A percentile compares a stretch with the other conserved stretches of the same genome.
Conservation (phyloP, 768 basidiomycete genomes). For the Pleurotus sapidus region DNA sequence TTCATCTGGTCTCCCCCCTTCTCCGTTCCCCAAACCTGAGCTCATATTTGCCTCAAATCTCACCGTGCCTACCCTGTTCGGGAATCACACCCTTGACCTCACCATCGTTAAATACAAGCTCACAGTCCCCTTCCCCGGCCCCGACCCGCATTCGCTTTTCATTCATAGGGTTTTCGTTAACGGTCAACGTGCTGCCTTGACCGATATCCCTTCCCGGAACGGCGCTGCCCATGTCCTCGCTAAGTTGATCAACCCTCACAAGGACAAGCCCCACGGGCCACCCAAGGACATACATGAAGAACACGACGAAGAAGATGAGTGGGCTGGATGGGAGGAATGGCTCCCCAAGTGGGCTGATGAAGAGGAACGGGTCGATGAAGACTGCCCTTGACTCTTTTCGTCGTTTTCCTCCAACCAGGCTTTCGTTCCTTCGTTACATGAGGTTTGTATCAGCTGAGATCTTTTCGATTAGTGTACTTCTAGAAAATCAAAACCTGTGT, state of each 20-base stretch:
- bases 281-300: not conserved
- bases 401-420: not conserved
- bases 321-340: conserved; percentile 55
- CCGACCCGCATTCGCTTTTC: conserved; percentile 22
- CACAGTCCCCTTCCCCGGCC: conserved; percentile 34
- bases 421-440: no score
- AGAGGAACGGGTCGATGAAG: conserved; percentile 20
- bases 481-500: no score
- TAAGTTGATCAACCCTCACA: conserved; percentile 35
- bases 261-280: conserved; percentile 16
- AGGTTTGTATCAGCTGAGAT: no score
- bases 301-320: conserved; percentile 29
- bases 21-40: conserved; percentile 14
- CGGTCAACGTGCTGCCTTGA: conserved; percentile 29
- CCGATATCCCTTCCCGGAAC: conserved; percentile 53
- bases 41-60: conserved; percentile 31
- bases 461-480: no score
- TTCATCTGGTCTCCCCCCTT: not conserved
- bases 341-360: conserved; percentile 40
- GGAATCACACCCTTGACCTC: conserved; percentile 41
- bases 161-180: conserved; percentile 38
- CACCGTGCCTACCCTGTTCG: conserved; percentile 38
- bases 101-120: conserved; percentile 45
- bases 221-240: conserved; percentile 54
- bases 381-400: not conserved